Percentiles rank a stretch among this genome's conserved stretches.
Conservation (phyloP, 1,139 yeast species). For the Zygosaccharomyces pseudobailii region DNA sequence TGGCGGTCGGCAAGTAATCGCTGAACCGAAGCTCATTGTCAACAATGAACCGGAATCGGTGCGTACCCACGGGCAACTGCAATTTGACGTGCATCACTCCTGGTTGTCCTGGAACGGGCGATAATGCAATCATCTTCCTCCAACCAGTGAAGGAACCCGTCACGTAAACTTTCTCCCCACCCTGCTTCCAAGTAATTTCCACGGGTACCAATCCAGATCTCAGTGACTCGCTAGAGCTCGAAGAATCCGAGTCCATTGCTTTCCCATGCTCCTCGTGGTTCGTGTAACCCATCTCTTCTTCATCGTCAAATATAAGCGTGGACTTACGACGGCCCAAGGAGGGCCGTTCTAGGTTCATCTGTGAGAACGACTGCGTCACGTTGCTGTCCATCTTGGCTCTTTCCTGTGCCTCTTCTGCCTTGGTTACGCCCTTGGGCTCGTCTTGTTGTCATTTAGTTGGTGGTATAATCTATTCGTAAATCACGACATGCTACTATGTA, state of each 20-base stretch:
- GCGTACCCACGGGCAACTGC: constrained; percentile 77
- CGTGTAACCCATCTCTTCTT: constrained; percentile 17
- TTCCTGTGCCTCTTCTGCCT: not conserved
- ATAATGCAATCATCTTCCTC: constrained; percentile 85
- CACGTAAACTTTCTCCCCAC: constrained; percentile 84
- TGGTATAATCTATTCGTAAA: not conserved
- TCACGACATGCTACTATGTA: not conserved
- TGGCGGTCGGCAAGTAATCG: constrained; percentile 90
- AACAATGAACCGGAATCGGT: constrained; percentile 86
- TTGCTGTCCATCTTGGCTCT: constrained; percentile 4
- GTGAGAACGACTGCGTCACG: constrained; percentile 30
- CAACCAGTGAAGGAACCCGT: constrained; percentile 97
- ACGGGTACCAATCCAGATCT: constrained; percentile 49
- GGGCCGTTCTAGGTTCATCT: constrained; percentile 30
- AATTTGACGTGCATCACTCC: constrained; percentile 47
- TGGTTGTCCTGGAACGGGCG: constrained; percentile 44
- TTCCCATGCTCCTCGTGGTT: constrained; percentile 13
- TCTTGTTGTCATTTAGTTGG: not conserved
- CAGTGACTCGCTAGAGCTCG: constrained; percentile 6
- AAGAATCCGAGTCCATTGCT: constrained; percentile 8
- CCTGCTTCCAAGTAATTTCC: constrained; percentile 88
- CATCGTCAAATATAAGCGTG: constrained; percentile 23
- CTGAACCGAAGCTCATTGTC: constrained; percentile 91
- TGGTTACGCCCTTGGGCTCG: not conserved
- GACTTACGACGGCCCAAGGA: constrained; percentile 18